Conservation (phyloP, 78 protist species). For the Tieghemostelium lacteum region DNA sequence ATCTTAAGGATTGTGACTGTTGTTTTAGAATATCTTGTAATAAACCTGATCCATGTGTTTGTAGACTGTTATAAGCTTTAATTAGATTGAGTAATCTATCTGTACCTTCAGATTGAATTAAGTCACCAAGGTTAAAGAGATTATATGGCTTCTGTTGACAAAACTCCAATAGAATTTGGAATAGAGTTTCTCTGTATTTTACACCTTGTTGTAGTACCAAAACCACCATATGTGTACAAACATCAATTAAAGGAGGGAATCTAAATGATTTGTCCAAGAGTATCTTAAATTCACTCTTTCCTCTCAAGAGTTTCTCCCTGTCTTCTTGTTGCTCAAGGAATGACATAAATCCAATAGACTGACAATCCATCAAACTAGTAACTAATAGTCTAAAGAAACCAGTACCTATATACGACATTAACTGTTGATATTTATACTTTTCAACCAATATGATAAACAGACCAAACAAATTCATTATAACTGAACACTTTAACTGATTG, state of each 20-base stretch:
- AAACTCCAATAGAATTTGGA: neutral
- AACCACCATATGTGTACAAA: neutral
- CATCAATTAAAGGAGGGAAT: conserved; percentile 13
- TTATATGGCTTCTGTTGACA: neutral
- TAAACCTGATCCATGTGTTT: neutral
- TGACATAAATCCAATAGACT: conserved; percentile 14
- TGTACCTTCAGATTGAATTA: conserved; percentile 30
- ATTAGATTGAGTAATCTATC: conserved; percentile 23
- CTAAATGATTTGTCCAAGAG: neutral
- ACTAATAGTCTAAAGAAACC: conserved; percentile 10
- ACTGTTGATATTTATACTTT: conserved; percentile 11
- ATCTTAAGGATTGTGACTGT: neutral
- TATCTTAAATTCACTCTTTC: neutral
- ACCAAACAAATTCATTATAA: conserved; percentile 43
- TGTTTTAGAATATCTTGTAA: too few relatives aligned
- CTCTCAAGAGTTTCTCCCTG: neutral
- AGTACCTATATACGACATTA: conserved; percentile 21
- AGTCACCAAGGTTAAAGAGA: conserved; percentile 6
- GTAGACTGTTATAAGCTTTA: conserved; percentile 13
- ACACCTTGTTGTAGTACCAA: neutral
- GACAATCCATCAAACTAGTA: conserved; percentile 16
- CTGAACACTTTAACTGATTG: conserved; percentile 26
- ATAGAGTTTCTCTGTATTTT: conserved; percentile 24
- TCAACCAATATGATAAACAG: conserved; percentile 49
- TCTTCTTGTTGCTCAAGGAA: neutral